These are phyloP conservation scores for Taxawa tesnikishii DNA, from an alignment of 2,329 filamentous ascomycete species.

Conservation along the genomic window DNA sequence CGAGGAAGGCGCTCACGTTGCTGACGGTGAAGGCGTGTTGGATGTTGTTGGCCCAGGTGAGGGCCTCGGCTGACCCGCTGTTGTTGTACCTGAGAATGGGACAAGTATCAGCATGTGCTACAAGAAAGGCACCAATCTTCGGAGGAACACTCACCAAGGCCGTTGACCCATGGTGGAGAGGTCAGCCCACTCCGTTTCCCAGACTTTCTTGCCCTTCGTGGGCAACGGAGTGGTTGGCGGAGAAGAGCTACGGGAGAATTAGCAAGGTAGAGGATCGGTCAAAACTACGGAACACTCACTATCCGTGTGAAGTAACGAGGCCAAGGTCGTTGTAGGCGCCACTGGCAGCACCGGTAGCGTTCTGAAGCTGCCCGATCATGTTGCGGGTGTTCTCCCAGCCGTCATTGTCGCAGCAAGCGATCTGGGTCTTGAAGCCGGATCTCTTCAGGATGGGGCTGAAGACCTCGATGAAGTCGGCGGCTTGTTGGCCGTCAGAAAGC, in stretches of 20 bases:
- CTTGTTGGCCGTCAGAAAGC: conserved; percentile 33
- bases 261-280: too few relatives aligned
- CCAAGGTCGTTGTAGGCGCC: conserved; percentile 26
- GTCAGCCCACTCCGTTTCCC: conserved; percentile 40
- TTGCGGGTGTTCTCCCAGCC: conserved; percentile 22
- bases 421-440: conserved; percentile 22
- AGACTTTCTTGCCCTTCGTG: conserved; percentile 29
- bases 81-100: conserved; percentile 29
- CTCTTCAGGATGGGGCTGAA: conserved; percentile 27
- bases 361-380: conserved; percentile 16
- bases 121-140: too few relatives aligned
- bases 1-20: conserved; percentile 30
- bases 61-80: conserved; percentile 38
- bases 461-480: conserved; percentile 39
- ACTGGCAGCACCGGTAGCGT: conserved; percentile 11
- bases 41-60: conserved; percentile 45
- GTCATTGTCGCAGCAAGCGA: conserved; percentile 33
- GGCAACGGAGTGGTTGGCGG: conserved; percentile 27
- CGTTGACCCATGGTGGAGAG: conserved; percentile 17
- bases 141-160: conserved; percentile 1
- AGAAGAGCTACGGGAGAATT: too few relatives aligned
- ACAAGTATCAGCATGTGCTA: too few relatives aligned
- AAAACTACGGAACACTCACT: too few relatives aligned
- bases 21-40: conserved; percentile 31
- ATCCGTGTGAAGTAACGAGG: conserved; percentile 30